Conservation (phyloP, 306 rosid genomes). For the Hylodesmum podocarpum region DNA sequence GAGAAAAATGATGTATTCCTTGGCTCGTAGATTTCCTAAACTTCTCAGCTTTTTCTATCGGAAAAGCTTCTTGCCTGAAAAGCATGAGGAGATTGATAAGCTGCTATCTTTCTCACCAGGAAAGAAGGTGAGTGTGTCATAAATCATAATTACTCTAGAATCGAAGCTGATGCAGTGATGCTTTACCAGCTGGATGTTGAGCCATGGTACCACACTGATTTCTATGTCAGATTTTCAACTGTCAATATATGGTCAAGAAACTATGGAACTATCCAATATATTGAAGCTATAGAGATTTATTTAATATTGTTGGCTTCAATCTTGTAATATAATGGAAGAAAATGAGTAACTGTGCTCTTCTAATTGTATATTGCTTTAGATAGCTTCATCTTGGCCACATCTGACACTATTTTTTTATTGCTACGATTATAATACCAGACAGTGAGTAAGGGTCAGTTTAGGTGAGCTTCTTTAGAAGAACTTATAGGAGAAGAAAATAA, state of each 20-base stretch:
- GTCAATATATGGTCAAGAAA: neutral
- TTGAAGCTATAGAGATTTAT: neutral
- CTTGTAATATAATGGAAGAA: neutral
- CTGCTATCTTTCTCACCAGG: slow-evolving; percentile 63
- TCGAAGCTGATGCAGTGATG: neutral
- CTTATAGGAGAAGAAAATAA: no score
- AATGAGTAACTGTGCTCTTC: neutral
- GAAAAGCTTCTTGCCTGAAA: slow-evolving; percentile 73
- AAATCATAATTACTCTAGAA: no score
- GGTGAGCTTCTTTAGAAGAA: no score
- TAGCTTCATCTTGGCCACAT: neutral
- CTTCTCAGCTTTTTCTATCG: slow-evolving; percentile 67
- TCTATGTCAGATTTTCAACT: neutral
- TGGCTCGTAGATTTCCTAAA: slow-evolving; percentile 79
- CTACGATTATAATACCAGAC: neutral
- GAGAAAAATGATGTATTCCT: slow-evolving; percentile 61
- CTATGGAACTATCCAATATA: neutral
- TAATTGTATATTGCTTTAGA: neutral
- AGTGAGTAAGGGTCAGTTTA: no score
- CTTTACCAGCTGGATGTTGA: neutral
- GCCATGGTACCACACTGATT: neutral
- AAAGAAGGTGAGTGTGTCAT: slow-evolving; percentile 59
- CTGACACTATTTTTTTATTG: neutral
- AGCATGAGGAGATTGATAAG: slow-evolving; percentile 69
- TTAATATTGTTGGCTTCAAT: neutral